Conservation (phyloP, 2,329 filamentous ascomycete genomes). For the Penicillium sp. region DNA sequence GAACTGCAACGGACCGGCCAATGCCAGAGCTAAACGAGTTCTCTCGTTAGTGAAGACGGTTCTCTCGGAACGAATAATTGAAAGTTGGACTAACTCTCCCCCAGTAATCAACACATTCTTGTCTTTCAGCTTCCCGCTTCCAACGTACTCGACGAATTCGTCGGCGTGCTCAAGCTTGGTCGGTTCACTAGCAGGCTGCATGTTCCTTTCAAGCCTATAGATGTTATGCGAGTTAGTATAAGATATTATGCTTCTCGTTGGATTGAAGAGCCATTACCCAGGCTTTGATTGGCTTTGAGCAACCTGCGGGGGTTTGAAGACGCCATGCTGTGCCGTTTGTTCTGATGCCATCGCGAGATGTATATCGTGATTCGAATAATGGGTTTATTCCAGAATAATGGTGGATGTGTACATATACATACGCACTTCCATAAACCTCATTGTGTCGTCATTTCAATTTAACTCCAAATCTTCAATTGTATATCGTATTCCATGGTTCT, state of each 20-base stretch:
- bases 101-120: constrained; percentile 54
- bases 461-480: background rate
- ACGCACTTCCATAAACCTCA: background rate
- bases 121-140: constrained; percentile 48
- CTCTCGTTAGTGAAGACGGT: background rate
- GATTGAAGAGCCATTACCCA: constrained; percentile 18
- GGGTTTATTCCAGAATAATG: background rate
- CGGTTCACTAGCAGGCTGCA: constrained; percentile 30
- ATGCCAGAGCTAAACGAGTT: constrained; percentile 48
- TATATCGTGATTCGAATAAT: background rate
- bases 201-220: constrained; percentile 19
- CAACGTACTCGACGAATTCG: constrained; percentile 36
- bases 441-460: background rate
- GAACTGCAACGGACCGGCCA: constrained; percentile 51
- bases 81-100: constrained; percentile 45
- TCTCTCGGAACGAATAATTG: background rate
- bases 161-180: constrained; percentile 29
- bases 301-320: constrained; percentile 21
- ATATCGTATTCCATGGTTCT: background rate
- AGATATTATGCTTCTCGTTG: background rate
- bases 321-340: constrained; percentile 21
- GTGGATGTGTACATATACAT: background rate
- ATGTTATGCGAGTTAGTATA: background rate
- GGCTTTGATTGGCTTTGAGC: constrained; percentile 26
- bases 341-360: constrained; percentile 19